Percentiles rank a stretch among this genome's conserved stretches.
These are phyloP conservation scores for Mimosa pudica DNA, from an alignment of 306 rosid species.

Conservation along the genomic window DNA sequence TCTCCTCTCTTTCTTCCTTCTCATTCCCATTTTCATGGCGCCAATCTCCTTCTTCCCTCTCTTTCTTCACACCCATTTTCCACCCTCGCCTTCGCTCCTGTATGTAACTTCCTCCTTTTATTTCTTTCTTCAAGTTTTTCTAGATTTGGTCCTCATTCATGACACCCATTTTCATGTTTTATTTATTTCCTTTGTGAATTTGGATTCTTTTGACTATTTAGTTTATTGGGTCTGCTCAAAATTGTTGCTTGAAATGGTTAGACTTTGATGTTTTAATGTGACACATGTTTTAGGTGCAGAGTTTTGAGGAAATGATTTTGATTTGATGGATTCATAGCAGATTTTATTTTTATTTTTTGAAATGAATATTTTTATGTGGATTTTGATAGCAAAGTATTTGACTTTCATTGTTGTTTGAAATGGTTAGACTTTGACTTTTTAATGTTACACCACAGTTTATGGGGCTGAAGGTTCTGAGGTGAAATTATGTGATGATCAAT, in stretches of 20 bases:
- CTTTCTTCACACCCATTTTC: slow-evolving; percentile 44
- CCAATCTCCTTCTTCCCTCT: slow-evolving; percentile 40
- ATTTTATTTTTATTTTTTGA: background rate
- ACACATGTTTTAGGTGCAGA: background rate
- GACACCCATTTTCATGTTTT: background rate
- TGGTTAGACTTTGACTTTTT: slow-evolving; percentile 30
- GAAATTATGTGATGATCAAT: slow-evolving; percentile 38
- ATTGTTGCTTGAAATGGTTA: background rate
- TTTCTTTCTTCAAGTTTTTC: background rate
- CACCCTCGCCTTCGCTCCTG: slow-evolving; percentile 52
- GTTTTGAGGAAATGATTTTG: slow-evolving; percentile 13
- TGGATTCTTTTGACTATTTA: background rate
- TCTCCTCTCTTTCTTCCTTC: slow-evolving; percentile 37
- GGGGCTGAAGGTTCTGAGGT: slow-evolving; percentile 38
- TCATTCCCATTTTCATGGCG: slow-evolving; percentile 43
- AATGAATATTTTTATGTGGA: background rate
- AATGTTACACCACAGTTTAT: slow-evolving; percentile 44
- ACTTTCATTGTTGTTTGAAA: background rate
- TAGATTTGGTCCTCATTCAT: background rate
- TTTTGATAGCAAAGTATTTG: slow-evolving; percentile 9
- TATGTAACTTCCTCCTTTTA: slow-evolving; percentile 33
- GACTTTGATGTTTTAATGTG: background rate
- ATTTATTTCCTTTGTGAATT: background rate
- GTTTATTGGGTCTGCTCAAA: background rate
- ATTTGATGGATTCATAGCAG: background rate